phyloP scores from a whole-genome alignment of 768 basidiomycete genomes.

The Phylloporus scabripes region DNA sequence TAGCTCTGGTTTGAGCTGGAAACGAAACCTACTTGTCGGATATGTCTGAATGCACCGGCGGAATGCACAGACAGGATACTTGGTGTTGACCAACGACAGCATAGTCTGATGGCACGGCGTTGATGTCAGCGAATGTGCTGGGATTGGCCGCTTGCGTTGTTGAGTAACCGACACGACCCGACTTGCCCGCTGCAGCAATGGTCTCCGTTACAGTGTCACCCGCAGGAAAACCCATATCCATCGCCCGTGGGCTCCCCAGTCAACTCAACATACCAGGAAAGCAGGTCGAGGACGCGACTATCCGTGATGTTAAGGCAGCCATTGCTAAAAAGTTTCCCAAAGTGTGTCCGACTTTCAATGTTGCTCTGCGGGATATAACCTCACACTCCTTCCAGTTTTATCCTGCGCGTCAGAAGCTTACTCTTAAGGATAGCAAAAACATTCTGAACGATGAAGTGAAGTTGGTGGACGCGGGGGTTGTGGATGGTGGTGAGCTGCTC shows the following conservation, averaged over 20 bases:
- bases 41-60: neutral
- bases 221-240: constrained; percentile 39
- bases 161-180: neutral
- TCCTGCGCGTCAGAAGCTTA: constrained; percentile 65
- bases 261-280: constrained; percentile 45
- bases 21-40: constrained; percentile 3
- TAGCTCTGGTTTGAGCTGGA: neutral
- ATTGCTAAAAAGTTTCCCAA: constrained; percentile 53
- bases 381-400: constrained; percentile 42
- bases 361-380: neutral
- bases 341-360: constrained; percentile 25
- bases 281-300: constrained; percentile 43
- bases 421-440: constrained; percentile 56
- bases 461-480: constrained; percentile 52
- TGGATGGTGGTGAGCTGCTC: constrained; percentile 56
- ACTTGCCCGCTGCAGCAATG: constrained; percentile 30
- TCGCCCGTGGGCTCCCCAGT: constrained; percentile 49
- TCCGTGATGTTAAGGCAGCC: constrained; percentile 64
- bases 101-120: constrained; percentile 5
- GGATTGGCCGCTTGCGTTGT: neutral
- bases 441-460: constrained; percentile 58
- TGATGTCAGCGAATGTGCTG: neutral
- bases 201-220: constrained; percentile 51
- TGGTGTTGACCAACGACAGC: constrained; percentile 7
- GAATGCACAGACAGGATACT: neutral